phyloP scores from a whole-genome alignment of 2,329 filamentous ascomycete genomes.

The Ophiosphaerella korrae region DNA sequence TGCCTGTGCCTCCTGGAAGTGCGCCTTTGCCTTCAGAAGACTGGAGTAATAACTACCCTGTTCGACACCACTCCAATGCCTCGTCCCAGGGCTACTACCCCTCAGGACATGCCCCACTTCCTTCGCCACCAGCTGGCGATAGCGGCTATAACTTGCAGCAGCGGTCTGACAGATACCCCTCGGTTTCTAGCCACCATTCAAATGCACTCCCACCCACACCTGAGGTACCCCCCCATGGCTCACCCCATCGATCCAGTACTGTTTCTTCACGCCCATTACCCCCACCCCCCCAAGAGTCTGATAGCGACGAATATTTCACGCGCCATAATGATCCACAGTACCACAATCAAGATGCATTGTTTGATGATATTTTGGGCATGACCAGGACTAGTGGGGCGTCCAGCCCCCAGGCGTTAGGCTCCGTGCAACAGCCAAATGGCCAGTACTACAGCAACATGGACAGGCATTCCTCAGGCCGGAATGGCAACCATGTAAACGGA shows the following conservation, averaged over 20 bases:
- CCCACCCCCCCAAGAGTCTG: slow-evolving; percentile 62
- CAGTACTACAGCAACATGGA: slow-evolving; percentile 33
- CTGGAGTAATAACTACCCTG: slow-evolving; percentile 41
- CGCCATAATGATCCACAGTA: slow-evolving; percentile 35
- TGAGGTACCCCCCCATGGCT: slow-evolving; percentile 55
- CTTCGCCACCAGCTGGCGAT: slow-evolving; percentile 41
- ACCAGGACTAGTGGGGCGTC: slow-evolving; percentile 25
- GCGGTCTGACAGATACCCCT: slow-evolving; percentile 37
- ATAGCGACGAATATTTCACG: slow-evolving; percentile 49
- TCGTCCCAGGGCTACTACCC: slow-evolving; percentile 40
- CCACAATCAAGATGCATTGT: slow-evolving; percentile 61
- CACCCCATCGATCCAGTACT: slow-evolving; percentile 58
- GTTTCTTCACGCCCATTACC: slow-evolving; percentile 63
- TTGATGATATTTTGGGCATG: slow-evolving; percentile 62
- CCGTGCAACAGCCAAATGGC: slow-evolving; percentile 44
- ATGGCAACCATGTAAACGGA: slow-evolving; percentile 55
- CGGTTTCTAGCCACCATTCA: slow-evolving; percentile 36
- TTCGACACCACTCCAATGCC: slow-evolving; percentile 33
- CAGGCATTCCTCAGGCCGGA: slow-evolving; percentile 29
- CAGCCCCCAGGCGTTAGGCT: slow-evolving; percentile 41
- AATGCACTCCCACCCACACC: slow-evolving; percentile 55
- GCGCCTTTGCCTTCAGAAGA: slow-evolving; percentile 40
- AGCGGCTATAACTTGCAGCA: slow-evolving; percentile 35
- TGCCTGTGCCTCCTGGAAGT: slow-evolving; percentile 43
- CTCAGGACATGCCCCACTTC: slow-evolving; percentile 41